Evolutionary conservation across 2,329 filamentous ascomycete species (phyloP).

Genomic region (Ophiostoma tasmaniense): DNA sequence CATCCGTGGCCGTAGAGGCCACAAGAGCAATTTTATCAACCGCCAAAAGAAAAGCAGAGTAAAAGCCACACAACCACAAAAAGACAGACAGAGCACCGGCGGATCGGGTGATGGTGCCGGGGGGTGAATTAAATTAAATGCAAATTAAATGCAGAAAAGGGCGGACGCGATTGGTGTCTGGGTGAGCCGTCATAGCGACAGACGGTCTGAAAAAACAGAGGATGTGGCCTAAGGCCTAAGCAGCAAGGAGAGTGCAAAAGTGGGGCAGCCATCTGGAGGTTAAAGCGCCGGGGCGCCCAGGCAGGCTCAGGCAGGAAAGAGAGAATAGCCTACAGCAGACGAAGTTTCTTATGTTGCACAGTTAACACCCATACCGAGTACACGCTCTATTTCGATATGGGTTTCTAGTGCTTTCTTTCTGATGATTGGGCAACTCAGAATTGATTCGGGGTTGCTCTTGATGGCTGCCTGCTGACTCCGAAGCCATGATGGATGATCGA

Average conservation of each 20-base stretch:
- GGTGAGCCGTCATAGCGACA: neutral
- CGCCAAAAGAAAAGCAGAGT: conserved; percentile 2
- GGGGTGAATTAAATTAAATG: conserved; percentile 14
- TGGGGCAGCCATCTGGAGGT: neutral
- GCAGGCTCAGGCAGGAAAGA: too few relatives aligned
- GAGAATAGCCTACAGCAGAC: neutral
- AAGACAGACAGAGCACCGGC: conserved; percentile 12
- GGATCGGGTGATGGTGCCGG: conserved; percentile 25
- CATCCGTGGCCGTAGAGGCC: too few relatives aligned
- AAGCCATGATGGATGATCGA: neutral
- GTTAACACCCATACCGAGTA: neutral
- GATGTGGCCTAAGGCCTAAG: neutral
- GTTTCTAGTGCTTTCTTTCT: neutral
- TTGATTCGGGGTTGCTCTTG: too few relatives aligned
- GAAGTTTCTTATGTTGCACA: neutral
- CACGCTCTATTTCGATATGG: neutral
- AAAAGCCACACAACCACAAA: neutral
- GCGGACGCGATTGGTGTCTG: conserved; percentile 16
- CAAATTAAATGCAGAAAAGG: conserved; percentile 4
- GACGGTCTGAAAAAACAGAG: neutral
- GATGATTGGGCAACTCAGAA: neutral
- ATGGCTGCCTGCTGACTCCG: neutral
- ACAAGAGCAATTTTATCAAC: too few relatives aligned
- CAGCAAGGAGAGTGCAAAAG: neutral
- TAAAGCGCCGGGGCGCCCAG: too few relatives aligned